Evolutionary conservation across 75 land plant genomes (phyloP).

Genomic region (Pinus tabuliformis): DNA sequence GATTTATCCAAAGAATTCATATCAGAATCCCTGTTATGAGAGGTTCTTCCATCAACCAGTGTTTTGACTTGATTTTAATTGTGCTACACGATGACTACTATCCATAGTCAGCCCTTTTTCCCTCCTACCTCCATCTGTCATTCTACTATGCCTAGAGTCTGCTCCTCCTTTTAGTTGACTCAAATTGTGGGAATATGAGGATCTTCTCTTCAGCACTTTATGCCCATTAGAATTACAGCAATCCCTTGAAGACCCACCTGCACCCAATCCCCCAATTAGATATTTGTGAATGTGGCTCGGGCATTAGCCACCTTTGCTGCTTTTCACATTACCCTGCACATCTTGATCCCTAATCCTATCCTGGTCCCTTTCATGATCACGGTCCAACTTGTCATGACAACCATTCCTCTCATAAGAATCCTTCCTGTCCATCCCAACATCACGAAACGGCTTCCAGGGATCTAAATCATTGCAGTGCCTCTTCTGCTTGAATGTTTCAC

Average conservation of each 20-base stretch:
- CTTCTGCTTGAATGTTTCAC: slow-evolving; percentile 12
- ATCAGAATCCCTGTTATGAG: too few species aligned
- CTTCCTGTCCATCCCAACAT: too few species aligned
- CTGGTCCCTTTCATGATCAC: too few species aligned
- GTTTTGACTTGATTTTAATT: slow-evolving; percentile 1
- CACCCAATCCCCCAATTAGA: background rate
- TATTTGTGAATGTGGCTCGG: background rate
- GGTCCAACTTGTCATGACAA: too few species aligned
- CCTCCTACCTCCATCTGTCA: too few species aligned
- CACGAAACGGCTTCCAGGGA: background rate
- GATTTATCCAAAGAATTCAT: background rate
- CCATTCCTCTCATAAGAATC: too few species aligned
- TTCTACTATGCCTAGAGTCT: background rate
- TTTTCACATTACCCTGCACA: background rate
- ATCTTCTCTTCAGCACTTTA: too few species aligned
- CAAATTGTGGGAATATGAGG: background rate
- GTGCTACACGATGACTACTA: too few species aligned
- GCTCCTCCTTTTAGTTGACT: background rate
- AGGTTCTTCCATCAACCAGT: background rate
- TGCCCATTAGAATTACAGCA: background rate
- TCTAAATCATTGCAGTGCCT: slow-evolving; percentile 7
- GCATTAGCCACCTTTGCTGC: too few species aligned
- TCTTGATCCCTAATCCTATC: background rate
- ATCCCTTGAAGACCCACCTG: too few species aligned
- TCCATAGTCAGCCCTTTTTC: too few species aligned